Percentiles rank a stretch among this genome's conserved stretches.
These are phyloP conservation scores for Dryadomyces quercivorus DNA, from an alignment of 2,329 filamentous ascomycete genomes.

Conservation along the genomic window DNA sequence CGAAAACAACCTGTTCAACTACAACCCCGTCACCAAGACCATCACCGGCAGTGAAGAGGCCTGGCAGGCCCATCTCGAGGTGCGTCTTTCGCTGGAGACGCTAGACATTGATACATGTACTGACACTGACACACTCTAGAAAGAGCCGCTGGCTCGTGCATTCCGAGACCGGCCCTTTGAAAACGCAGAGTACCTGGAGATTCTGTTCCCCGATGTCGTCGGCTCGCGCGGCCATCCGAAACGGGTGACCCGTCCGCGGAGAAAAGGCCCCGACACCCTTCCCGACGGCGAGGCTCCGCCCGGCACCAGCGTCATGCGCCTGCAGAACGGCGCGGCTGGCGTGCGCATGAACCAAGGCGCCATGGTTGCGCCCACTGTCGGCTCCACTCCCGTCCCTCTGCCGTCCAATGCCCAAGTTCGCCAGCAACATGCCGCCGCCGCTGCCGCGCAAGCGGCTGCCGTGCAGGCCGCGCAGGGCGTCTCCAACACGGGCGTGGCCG, in stretches of 20 bases:
- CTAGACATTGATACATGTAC: too few species aligned
- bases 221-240: constrained; percentile 48
- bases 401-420: constrained; percentile 3
- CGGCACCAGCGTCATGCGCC: constrained; percentile 33
- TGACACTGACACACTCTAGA: constrained; percentile 22
- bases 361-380: constrained; percentile 11
- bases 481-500: not conserved
- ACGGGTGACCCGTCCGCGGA: constrained; percentile 42
- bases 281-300: constrained; percentile 30
- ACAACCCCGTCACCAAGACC: constrained; percentile 35
- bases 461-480: not conserved
- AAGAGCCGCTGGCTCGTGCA: constrained; percentile 44
- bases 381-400: constrained; percentile 12
- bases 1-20: constrained; percentile 44
- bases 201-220: constrained; percentile 47
- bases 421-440: constrained; percentile 4
- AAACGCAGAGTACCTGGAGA: constrained; percentile 48
- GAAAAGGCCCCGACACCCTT: constrained; percentile 34
- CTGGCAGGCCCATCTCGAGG: constrained; percentile 45
- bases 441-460: not conserved
- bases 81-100: too few species aligned
- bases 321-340: constrained; percentile 20
- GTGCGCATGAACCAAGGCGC: not conserved
- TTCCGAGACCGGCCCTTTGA: constrained; percentile 46
- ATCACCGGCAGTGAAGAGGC: constrained; percentile 45